Conservation (phyloP, 805 yeast genomes). For the Tetrapisispora nanseiensis region DNA sequence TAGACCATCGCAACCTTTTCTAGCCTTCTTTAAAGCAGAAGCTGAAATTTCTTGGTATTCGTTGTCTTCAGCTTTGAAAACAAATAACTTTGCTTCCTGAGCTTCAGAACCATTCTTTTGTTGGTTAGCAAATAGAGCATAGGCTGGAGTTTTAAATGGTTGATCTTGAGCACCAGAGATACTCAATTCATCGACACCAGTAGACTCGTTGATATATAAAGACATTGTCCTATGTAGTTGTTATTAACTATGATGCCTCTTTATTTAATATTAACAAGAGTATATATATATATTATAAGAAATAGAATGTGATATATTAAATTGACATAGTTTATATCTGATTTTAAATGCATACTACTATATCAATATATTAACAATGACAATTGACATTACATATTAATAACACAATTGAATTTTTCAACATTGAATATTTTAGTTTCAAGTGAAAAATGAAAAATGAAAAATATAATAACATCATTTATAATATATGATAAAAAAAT, state of each 20-base stretch:
- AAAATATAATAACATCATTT: too few species aligned
- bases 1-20: constrained; percentile 87
- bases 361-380: too few species aligned
- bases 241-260: background rate
- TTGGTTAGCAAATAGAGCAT: constrained; percentile 45
- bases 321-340: background rate
- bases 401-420: too few species aligned
- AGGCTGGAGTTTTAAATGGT: constrained; percentile 81
- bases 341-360: too few species aligned
- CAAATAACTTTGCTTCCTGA: constrained; percentile 38
- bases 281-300: background rate
- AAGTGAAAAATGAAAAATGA: too few species aligned
- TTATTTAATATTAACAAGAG: background rate
- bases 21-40: constrained; percentile 89
- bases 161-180: constrained; percentile 53
- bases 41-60: constrained; percentile 73
- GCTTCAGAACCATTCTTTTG: constrained; percentile 30
- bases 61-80: constrained; percentile 35
- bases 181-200: constrained; percentile 55
- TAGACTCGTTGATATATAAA: constrained; percentile 62
- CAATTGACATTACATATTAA: too few species aligned
- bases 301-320: background rate
- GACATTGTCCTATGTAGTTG: constrained; percentile 10
- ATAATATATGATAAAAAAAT: too few species aligned
- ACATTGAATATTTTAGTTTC: too few species aligned